Evolutionary conservation across 768 basidiomycete genomes (phyloP), one percentile per base, ranked within the genome.

Genomic region (Lactifluus pinguis): DNA sequence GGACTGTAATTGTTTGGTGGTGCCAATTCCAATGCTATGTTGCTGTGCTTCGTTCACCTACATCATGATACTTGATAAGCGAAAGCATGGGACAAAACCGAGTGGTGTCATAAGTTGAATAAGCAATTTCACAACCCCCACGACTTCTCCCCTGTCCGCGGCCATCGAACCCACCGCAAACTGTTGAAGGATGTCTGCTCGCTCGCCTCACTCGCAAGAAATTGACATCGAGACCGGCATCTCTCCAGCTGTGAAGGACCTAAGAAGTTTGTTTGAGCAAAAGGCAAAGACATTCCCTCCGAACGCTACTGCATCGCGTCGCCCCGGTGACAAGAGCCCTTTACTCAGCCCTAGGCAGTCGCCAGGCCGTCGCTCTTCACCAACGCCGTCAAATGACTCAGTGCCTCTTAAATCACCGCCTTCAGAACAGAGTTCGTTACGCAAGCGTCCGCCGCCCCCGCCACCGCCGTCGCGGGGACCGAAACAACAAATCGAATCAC

Each of bases 361-460:
- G 13, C 5, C 17, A 4, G 52, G 61, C 25, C 61, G 56, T 58
- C 57, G 57, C 3, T 3, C 56, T 39, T 62, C 61, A 0, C 61
- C 61, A 5, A 49, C 52, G 11, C 61, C 50, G 14, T 21, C 15
- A 10, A 51, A 58, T 17, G 41, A 49, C 14, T 52, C 47, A 62
- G 11, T 36, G 11, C 30, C 15, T 4, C 25, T 15, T n/a, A 38
- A 52, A 41, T 54, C 39, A 9, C 36, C 60, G 0, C 21, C 19
- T 19, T 7, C 45, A 8, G 61, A 58, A 13, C 47, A 49, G 21
- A 29, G 17, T 58, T 62, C 61, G 42, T 38, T 57, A 17, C 61
- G 61, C 39, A 62, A 62, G 34, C 61, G 61, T 21, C 61, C 60
- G 3, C 60, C 61, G 0, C 61, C n/a, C n/a, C n/a, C 61, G 0